Base-by-base conservation (phyloP, 371 early-diverging fungal genomes). In the Apophysomyces sp. region DNA sequence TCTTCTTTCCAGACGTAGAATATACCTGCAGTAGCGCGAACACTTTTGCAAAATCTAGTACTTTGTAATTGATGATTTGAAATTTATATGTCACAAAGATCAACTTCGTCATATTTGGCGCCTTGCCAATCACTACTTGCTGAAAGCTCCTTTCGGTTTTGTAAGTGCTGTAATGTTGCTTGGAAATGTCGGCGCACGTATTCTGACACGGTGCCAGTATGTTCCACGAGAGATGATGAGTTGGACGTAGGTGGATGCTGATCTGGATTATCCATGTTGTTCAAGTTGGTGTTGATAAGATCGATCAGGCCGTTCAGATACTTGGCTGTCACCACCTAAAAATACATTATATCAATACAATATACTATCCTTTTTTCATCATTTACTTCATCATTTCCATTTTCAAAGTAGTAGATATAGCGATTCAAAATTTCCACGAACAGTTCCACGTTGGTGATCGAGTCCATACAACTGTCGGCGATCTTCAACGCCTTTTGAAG, bases 381-480 rank as follows among this genome's bases (percentile, higher is more conserved):
- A 60, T 61, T 57, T 72, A 72, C 92, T 61, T 84, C 81, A 57
- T 90, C 90, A 67, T 93, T 92, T 62, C 89, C 82, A 62, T 84
- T 84, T 76, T 93, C 94, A 80, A 89, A 98, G 72, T 89, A 95
- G 74, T 92, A 94, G 36, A 96, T 78, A 63, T 92, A 94, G 65
- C 89, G 86, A 71, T 96, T 94, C 63, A 97, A 74, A 57, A 97
- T 89, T 70, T 97, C 97, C 4, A 97, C 91, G 77, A 96, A 92
- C 39, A 97, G 78, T 72, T 92, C 89, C 21, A 93, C 89, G 39
- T 91, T 92, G 15, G 93, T 86, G 26, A 85, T 82, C 26, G 87
- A 79, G 66, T 97, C 97, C 86, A 96, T 87, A 61, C 94, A 92
- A n/a, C 89, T 86, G 70, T 95, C 96, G 4, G 98, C 97, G 61